Evolutionary conservation across 2,329 filamentous ascomycete genomes (phyloP).

Genomic region (Truncatella angustata): DNA sequence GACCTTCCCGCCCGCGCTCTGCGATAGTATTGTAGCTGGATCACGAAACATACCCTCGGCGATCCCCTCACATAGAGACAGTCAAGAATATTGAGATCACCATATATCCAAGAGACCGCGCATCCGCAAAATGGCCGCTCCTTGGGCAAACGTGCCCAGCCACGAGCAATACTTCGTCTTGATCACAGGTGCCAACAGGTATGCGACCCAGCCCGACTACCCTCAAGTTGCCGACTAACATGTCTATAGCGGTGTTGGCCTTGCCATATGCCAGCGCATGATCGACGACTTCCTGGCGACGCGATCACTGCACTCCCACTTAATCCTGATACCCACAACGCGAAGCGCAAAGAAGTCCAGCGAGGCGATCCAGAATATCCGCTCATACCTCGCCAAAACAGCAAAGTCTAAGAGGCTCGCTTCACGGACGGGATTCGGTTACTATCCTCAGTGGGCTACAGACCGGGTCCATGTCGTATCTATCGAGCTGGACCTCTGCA

Average conservation of each 20-base stretch:
- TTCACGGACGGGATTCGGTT: constrained; percentile 35
- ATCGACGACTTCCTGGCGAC: constrained; percentile 85
- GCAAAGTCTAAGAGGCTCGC: constrained; percentile 37
- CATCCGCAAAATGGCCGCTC: constrained; percentile 23
- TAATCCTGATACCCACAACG: constrained; percentile 82
- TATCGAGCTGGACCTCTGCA: constrained; percentile 59
- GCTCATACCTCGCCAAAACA: constrained; percentile 56
- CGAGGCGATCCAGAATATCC: constrained; percentile 66
- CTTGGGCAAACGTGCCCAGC: constrained; percentile 27
- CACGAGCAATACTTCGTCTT: constrained; percentile 31
- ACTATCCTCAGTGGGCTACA: constrained; percentile 41
- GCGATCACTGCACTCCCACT: constrained; percentile 63
- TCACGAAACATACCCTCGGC: background rate
- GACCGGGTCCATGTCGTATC: constrained; percentile 57
- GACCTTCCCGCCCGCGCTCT: too few relatives aligned
- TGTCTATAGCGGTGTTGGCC: constrained; percentile 72
- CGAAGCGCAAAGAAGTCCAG: constrained; percentile 71
- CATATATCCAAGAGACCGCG: background rate
- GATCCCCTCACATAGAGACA: background rate
- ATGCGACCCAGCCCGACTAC: constrained; percentile 8
- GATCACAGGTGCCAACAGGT: constrained; percentile 32
- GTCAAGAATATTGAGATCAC: background rate
- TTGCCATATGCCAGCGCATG: constrained; percentile 77
- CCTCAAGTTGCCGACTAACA: background rate
- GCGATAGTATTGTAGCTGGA: too few relatives aligned